Base-by-base conservation (phyloP, 1,284 basidiomycete genomes). In the Heterobasidion parviporum region DNA sequence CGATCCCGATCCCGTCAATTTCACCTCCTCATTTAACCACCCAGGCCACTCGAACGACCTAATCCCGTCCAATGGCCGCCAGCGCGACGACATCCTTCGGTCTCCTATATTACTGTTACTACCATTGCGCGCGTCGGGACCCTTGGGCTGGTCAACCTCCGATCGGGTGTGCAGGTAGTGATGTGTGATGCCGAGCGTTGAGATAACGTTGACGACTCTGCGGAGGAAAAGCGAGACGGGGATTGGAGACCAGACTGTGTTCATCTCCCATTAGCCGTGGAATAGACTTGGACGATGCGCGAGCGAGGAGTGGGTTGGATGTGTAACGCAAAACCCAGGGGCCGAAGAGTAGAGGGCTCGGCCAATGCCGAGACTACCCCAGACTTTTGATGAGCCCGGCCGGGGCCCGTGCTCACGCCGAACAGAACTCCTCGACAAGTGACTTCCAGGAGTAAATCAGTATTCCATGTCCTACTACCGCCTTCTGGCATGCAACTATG, bases 201-300 rank as follows among this genome's bases (percentile, higher is more conserved):
- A 86, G 49, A 89, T 74, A 44, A 79, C 80, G 61, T 87, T 85
- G 58, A 83, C 78, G 46, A 89, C 70, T 58, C 85, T 74, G 57
- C 79, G 83, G 59, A 89, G 71, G 50, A 89, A 67, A 44, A 78
- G 67, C 57, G 76, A 73, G 61, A 88, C 78, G 55, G 81, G 81
- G 47, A 76, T 70, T 52, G 79, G 81, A 62, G 86, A 72, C 65
- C 79, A 82, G 56, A 85, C 69, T 61, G 71, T 79, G 67, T 73
- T 76, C 81, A 83, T 84, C 54, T 57, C 56, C 56, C 59, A 61
- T 61, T 47, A 41, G 38, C 38, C 38, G 10, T 41, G n/a, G 38
- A 41, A 41, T 41, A 3, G 3, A 12, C 38, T n/a, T 41, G 12
- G n/a, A 41, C n/a, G 38, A 41, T 12, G 38, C 10, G 38, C n/a